These are phyloP conservation scores for Aquilaria agallochum DNA, from an alignment of 441 rosid genomes.

Conservation along the genomic window DNA sequence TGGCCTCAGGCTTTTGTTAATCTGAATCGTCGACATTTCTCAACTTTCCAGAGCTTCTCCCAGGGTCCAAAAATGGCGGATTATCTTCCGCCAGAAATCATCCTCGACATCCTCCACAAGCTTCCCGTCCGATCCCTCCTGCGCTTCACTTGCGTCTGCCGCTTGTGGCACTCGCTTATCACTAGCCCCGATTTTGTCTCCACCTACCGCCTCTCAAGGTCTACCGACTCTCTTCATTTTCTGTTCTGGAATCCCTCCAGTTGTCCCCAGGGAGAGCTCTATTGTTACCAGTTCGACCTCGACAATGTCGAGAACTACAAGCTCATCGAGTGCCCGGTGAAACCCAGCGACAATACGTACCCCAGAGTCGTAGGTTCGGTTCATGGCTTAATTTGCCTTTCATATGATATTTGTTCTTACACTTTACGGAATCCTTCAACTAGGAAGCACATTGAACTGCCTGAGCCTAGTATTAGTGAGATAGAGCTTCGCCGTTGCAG, in stretches of 20 bases:
- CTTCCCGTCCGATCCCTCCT: conserved; percentile 13
- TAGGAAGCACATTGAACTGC: conserved; percentile 3
- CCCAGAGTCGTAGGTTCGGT: conserved; percentile 1
- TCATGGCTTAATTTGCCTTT: conserved; percentile 2
- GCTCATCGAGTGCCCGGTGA: background rate
- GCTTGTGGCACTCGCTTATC: conserved; percentile 12
- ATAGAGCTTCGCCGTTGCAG: background rate
- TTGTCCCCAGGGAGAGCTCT: conserved; percentile 3
- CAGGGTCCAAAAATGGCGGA: conserved; percentile 1
- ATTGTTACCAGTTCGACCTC: background rate
- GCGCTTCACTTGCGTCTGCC: conserved; percentile 11
- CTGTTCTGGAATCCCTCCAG: background rate
- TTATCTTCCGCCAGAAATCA: background rate
- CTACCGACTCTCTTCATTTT: background rate
- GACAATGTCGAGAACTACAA: background rate
- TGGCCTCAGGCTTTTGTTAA: no score
- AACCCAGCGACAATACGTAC: conserved; percentile 1
- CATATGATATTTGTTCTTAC: conserved; percentile 1
- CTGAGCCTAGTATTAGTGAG: background rate
- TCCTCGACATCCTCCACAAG: background rate
- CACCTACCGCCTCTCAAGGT: background rate
- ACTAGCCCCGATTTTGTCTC: conserved; percentile 8
- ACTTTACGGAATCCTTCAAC: conserved; percentile 5
- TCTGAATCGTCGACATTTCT: no score
- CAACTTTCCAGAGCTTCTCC: no score